Base-by-base conservation (phyloP, 139 green algal species). In the Chlamydomonas sp. region DNA sequence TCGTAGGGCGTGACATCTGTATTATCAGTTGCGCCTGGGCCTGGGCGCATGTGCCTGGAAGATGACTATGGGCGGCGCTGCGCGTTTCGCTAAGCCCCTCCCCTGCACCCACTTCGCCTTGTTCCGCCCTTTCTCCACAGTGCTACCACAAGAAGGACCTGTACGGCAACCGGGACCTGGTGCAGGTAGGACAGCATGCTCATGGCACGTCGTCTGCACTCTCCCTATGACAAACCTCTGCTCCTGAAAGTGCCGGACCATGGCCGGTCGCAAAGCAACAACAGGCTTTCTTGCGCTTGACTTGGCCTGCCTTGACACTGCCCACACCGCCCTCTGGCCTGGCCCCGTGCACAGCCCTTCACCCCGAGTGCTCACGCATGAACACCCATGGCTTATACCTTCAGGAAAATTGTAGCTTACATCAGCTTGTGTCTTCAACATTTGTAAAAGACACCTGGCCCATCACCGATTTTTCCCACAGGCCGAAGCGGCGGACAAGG, bases 101-200 rank as follows among this genome's bases (percentile, higher is more conserved):
- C 73, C n/a, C 17, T 5, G n/a, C 15, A 8, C 20, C 73, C 5
- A n/a, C 4, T 10, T 10, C 75, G 9, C 6, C 75, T 58, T 5
- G 57, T n/a, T 16, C 75, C 57, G 9, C 60, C 16, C 17, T 17
- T 7, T 4, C 2, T 61, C 61, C 63, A 2, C 81, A 86, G 81
- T 86, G 86, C 60, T 95, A 95, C 76, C 90, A 93, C 79, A 49
- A 31, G 31, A 95, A 95, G 86, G 94, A 96, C 82, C 79, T 95
- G 77, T 96, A 96, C 84, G 94, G 90, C 31, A 96, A 96, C 88
- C 63, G 89, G 31, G 94, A 96, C 67, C 82, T 92, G 16, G 90
- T 90, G 16, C 82, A 90, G 90, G 90, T 90, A 8, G 69, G 71
- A 15, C 2, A n/a, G 63, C 18, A 1, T 18, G 2, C 10, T 14